Conservation (phyloP, 1,139 yeast species). For the Wickerhamomyces sp. region DNA sequence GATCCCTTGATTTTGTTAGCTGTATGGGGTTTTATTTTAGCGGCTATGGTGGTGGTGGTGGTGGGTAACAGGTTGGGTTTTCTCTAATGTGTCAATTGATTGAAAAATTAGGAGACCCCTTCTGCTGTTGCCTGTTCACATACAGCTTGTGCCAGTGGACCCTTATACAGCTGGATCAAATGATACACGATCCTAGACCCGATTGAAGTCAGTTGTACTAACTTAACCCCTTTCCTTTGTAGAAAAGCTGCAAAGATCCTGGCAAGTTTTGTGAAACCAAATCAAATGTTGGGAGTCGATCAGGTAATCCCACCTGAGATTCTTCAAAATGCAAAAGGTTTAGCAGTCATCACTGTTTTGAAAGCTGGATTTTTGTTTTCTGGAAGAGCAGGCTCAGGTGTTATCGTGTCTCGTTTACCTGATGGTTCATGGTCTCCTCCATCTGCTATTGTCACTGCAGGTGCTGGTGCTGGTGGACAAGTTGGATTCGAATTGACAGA, state of each 20-base stretch:
- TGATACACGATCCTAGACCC: neutral
- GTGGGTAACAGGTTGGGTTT: no score
- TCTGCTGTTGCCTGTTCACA: no score
- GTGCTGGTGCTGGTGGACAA: constrained; percentile 99
- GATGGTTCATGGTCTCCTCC: constrained; percentile 99
- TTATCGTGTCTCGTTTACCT: constrained; percentile 86
- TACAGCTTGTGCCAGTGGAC: no score
- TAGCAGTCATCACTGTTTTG: constrained; percentile 84
- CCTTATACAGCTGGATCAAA: neutral
- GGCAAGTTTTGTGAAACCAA: constrained; percentile 90
- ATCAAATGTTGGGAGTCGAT: constrained; percentile 87
- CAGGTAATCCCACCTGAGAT: constrained; percentile 87
- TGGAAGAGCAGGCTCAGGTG: constrained; percentile 97
- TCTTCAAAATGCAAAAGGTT: constrained; percentile 85
- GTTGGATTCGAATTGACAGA: constrained; percentile 96
- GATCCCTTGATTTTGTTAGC: no score
- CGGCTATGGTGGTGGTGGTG: no score
- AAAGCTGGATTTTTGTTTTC: constrained; percentile 96
- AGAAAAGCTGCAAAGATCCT: constrained; percentile 95
- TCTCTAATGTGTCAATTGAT: no score
- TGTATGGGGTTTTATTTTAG: no score
- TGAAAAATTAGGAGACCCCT: no score
- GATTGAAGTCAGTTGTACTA: neutral
- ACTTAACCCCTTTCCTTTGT: constrained; percentile 3
- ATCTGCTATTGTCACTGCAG: constrained; percentile 91